Evolutionary conservation across 2,329 filamentous ascomycete species (phyloP).

Genomic region (Phoma sp.): DNA sequence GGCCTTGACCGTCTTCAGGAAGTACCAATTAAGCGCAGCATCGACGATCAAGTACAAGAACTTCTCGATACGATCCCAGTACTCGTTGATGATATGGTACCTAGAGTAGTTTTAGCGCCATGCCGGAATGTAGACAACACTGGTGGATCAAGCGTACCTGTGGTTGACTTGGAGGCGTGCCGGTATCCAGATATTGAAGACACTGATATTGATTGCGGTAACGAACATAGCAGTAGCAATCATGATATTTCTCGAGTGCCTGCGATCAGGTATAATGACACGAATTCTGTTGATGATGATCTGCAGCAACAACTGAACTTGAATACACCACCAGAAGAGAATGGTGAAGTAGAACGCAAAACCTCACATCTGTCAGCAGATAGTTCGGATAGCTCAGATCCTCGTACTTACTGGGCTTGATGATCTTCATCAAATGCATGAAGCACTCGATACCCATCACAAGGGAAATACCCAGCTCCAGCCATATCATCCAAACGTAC

Average conservation of each 20-base stretch:
- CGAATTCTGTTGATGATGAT: slow-evolving; percentile 52
- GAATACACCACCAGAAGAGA: slow-evolving; percentile 48
- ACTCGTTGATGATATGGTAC: slow-evolving; percentile 45
- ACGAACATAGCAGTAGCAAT: slow-evolving; percentile 47
- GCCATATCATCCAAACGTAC: slow-evolving; percentile 59
- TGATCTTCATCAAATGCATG: slow-evolving; percentile 42
- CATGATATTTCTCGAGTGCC: slow-evolving; percentile 43
- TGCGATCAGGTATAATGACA: slow-evolving; percentile 44
- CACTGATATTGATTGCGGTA: slow-evolving; percentile 47
- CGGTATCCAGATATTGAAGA: slow-evolving; percentile 52
- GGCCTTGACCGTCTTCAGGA: slow-evolving; percentile 53
- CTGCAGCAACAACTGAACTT: slow-evolving; percentile 48
- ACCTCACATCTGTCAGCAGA: slow-evolving; percentile 25
- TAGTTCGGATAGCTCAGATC: too few species aligned
- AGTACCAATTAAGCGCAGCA: slow-evolving; percentile 48
- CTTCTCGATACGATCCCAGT: slow-evolving; percentile 50
- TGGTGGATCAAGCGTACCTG: slow-evolving; percentile 21
- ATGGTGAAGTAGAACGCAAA: slow-evolving; percentile 45
- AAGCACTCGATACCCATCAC: slow-evolving; percentile 52
- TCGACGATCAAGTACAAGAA: slow-evolving; percentile 48
- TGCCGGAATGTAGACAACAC: background rate
- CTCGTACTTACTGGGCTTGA: slow-evolving; percentile 41
- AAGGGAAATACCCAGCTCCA: slow-evolving; percentile 53
- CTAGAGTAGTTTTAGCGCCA: slow-evolving; percentile 13
- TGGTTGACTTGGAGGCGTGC: slow-evolving; percentile 43